Conservation (phyloP, 495 filamentous ascomycete genomes). For the Xylaria bambusicola region DNA sequence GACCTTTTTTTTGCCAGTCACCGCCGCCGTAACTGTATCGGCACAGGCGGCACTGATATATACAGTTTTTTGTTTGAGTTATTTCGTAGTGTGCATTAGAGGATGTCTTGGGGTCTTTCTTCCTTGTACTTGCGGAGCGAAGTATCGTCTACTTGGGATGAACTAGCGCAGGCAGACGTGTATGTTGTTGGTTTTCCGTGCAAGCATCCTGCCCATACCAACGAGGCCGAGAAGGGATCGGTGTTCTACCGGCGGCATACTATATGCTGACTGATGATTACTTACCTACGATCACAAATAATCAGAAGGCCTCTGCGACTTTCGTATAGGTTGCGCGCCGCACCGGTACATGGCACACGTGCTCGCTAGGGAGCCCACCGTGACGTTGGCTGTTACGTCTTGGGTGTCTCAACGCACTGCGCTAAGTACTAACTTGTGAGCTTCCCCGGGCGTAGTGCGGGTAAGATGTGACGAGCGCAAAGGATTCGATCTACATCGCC, state of each 20-base stretch:
- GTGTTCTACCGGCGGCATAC: too few relatives aligned
- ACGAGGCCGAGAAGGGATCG: neutral
- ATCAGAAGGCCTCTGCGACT: slow-evolving; percentile 9
- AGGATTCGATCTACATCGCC: neutral
- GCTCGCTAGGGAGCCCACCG: neutral
- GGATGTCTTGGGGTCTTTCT: neutral
- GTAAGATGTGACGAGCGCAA: too few relatives aligned
- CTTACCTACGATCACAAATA: neutral
- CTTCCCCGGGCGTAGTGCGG: too few relatives aligned
- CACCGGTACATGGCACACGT: neutral
- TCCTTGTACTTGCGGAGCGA: too few relatives aligned
- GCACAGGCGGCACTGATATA: neutral
- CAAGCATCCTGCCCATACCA: too few relatives aligned
- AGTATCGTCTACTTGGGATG: too few relatives aligned
- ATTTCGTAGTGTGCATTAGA: neutral
- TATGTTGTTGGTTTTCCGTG: too few relatives aligned
- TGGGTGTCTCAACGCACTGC: too few relatives aligned
- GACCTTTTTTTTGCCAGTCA: too few relatives aligned
- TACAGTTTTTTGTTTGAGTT: neutral
- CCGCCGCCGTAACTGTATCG: slow-evolving; percentile 5
- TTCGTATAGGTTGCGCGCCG: slow-evolving; percentile 9
- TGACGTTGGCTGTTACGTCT: neutral
- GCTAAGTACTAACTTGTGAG: too few relatives aligned
- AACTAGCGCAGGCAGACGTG: too few relatives aligned
- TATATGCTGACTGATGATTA: slow-evolving; percentile 3